phyloP scores from a whole-genome alignment of 192 early-diverging fungal species.

The Cladochytrium replicatum region DNA sequence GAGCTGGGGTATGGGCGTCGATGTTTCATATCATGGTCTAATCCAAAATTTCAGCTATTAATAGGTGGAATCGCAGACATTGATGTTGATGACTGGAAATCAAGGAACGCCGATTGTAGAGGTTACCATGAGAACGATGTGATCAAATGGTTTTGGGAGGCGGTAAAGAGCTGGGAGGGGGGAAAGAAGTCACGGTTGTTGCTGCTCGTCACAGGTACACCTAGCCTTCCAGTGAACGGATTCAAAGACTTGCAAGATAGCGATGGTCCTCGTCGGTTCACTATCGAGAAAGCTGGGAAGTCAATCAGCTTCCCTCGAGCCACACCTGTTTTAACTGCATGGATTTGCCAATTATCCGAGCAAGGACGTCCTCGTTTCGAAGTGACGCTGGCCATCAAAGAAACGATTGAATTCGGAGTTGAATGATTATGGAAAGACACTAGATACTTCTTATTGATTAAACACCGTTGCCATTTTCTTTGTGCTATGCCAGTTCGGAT shows the following conservation, averaged over 20 bases:
- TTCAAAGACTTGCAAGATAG: slow-evolving; percentile 97
- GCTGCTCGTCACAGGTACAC: slow-evolving; percentile 96
- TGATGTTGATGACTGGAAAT: slow-evolving; percentile 95
- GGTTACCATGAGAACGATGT: slow-evolving; percentile 96
- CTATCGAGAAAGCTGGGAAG: slow-evolving; percentile 91
- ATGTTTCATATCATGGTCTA: too few relatives aligned
- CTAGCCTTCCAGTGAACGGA: slow-evolving; percentile 94
- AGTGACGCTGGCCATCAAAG: slow-evolving; percentile 92
- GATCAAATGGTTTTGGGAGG: slow-evolving; percentile 93
- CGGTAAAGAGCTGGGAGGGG: slow-evolving; percentile 70
- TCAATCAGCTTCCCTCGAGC: slow-evolving; percentile 74
- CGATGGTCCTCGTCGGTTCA: slow-evolving; percentile 91
- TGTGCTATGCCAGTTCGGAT: too few relatives aligned
- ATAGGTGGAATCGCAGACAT: slow-evolving; percentile 96
- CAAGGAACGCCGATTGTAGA: slow-evolving; percentile 90
- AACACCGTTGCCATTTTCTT: too few relatives aligned
- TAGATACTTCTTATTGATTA: too few relatives aligned
- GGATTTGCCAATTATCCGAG: slow-evolving; percentile 88
- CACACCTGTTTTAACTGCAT: slow-evolving; percentile 98
- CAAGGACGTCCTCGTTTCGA: slow-evolving; percentile 53
- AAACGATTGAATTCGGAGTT: slow-evolving; percentile 90
- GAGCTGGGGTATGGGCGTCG: slow-evolving; percentile 64
- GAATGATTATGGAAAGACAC: too few relatives aligned
- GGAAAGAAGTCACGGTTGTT: slow-evolving; percentile 91
- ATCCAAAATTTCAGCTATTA: slow-evolving; percentile 45